These are phyloP conservation scores for Coelastrella sp. DNA, from an alignment of 139 green algal species.

Conservation along the genomic window DNA sequence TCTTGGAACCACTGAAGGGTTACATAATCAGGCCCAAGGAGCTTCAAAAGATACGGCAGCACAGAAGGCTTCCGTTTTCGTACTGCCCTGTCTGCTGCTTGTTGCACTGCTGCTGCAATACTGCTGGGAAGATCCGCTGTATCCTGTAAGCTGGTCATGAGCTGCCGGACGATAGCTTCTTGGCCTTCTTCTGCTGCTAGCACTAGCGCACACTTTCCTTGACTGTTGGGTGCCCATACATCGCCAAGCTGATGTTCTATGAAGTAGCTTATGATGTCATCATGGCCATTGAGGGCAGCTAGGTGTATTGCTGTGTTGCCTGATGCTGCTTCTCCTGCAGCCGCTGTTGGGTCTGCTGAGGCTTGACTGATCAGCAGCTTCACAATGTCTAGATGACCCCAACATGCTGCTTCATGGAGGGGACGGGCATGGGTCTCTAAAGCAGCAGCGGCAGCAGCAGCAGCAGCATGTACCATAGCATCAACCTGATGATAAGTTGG, in stretches of 20 bases:
- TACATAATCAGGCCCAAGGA: neutral
- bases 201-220: neutral
- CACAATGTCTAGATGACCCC: neutral
- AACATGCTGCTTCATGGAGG: neutral
- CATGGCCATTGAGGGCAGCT: neutral
- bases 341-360: neutral
- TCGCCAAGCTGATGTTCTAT: neutral
- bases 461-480: neutral
- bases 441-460: neutral
- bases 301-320: neutral
- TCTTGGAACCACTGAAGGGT: slow-evolving; percentile 10
- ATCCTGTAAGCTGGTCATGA: neutral
- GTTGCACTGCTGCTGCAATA: neutral
- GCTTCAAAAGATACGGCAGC: neutral
- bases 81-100: neutral
- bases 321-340: neutral
- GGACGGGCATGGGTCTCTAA: neutral
- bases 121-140: neutral
- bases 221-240: neutral
- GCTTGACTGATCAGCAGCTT: neutral
- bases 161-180: neutral
- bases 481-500: too few relatives aligned
- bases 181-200: neutral
- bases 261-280: neutral
- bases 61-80: neutral